These are phyloP conservation scores for Hyaloscypha bicolor DNA, from an alignment of 495 filamentous ascomycete species.

Conservation along the genomic window DNA sequence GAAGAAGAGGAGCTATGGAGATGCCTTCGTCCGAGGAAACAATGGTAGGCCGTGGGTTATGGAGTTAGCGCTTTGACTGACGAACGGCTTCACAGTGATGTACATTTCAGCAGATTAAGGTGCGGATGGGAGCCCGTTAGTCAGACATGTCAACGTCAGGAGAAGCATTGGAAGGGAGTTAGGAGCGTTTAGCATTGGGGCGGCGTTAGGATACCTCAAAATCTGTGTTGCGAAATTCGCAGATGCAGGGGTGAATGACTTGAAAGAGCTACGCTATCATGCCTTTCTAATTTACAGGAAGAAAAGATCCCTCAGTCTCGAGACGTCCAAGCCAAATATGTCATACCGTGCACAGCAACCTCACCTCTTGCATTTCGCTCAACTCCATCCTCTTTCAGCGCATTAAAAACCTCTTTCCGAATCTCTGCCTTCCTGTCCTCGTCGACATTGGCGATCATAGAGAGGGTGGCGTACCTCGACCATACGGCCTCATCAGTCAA, in stretches of 20 bases:
- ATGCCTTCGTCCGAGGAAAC: conserved; percentile 95
- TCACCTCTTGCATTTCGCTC: conserved; percentile 55
- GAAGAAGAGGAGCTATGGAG: conserved; percentile 80
- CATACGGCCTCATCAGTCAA: conserved; percentile 55
- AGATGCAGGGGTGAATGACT: not conserved
- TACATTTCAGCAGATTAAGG: conserved; percentile 71
- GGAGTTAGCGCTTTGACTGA: conserved; percentile 5
- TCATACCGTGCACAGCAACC: conserved; percentile 56
- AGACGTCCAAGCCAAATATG: conserved; percentile 53
- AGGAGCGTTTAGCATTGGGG: not conserved
- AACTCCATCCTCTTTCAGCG: conserved; percentile 37
- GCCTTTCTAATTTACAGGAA: not conserved
- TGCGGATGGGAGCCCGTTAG: not conserved
- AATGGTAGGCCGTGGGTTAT: conserved; percentile 64
- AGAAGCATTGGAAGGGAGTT: conserved; percentile 15
- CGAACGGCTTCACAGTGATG: conserved; percentile 55
- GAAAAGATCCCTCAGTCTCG: conserved; percentile 34
- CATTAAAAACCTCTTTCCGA: conserved; percentile 43
- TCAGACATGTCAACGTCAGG: not conserved
- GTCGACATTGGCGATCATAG: conserved; percentile 58
- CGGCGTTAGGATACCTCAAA: conserved; percentile 12
- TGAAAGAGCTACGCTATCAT: not conserved
- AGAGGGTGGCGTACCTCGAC: conserved; percentile 55
- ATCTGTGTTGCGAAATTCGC: not conserved
- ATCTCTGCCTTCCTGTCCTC: conserved; percentile 51